phyloP scores from a whole-genome alignment of 306 rosid species.

The Quercus berberidifolia region DNA sequence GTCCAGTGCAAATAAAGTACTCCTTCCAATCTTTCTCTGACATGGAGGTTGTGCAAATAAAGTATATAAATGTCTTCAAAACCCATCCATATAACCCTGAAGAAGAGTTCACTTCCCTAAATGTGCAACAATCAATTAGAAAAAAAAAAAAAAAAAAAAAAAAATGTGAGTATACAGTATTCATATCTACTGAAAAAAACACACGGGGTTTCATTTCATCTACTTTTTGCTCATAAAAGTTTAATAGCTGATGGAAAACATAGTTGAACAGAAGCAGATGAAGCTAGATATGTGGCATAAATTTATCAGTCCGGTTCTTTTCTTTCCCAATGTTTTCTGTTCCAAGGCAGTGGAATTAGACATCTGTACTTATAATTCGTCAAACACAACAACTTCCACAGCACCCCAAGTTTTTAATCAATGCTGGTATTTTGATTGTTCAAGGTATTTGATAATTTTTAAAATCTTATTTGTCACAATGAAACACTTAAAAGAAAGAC shows the following conservation, averaged over 20 bases:
- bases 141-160: not conserved
- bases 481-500: no score
- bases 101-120: constrained; percentile 80
- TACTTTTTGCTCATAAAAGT: not conserved
- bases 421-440: no score
- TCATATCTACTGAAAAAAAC: not conserved
- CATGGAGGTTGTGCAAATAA: constrained; percentile 15
- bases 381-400: not conserved
- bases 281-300: not conserved
- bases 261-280: not conserved
- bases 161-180: not conserved
- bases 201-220: not conserved
- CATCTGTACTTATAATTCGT: not conserved
- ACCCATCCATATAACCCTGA: constrained; percentile 89
- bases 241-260: not conserved
- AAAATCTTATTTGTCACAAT: no score
- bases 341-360: not conserved
- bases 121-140: not conserved
- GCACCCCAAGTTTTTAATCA: no score
- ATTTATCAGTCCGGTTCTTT: not conserved
- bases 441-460: no score
- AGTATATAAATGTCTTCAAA: constrained; percentile 82
- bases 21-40: constrained; percentile 72
- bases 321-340: not conserved
- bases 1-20: constrained; percentile 87